Evolutionary conservation across 2,329 filamentous ascomycete genomes (phyloP).

Genomic region (Apiospora hydei): DNA sequence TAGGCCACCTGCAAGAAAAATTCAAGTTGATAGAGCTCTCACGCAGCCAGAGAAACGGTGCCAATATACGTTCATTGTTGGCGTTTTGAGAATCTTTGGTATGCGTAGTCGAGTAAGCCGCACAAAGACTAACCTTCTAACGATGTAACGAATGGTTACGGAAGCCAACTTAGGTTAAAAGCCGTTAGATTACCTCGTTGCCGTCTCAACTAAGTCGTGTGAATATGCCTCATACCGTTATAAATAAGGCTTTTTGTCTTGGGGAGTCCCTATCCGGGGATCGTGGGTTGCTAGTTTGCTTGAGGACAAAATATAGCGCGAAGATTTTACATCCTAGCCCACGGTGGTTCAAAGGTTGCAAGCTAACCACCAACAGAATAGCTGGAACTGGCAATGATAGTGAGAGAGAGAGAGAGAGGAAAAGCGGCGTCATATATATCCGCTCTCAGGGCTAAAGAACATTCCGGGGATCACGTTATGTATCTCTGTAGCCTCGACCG

Average conservation of each 20-base stretch:
- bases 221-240: background rate
- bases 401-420: background rate
- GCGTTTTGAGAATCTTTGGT: background rate
- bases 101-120: background rate
- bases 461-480: slow-evolving; percentile 8
- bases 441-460: background rate
- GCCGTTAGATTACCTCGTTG: background rate
- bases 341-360: background rate
- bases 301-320: background rate
- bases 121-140: background rate
- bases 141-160: background rate
- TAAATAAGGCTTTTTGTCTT: background rate
- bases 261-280: background rate
- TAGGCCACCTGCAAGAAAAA: background rate
- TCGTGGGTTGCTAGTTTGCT: background rate
- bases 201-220: background rate
- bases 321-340: background rate
- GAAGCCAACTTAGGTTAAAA: background rate
- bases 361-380: background rate
- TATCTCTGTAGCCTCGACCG: slow-evolving; percentile 2
- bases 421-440: background rate
- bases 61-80: background rate
- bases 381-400: background rate
- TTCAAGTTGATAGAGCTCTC: background rate
- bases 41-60: background rate